phyloP scores from a whole-genome alignment of 2,329 filamentous ascomycete species.

The Exophiala sideris region DNA sequence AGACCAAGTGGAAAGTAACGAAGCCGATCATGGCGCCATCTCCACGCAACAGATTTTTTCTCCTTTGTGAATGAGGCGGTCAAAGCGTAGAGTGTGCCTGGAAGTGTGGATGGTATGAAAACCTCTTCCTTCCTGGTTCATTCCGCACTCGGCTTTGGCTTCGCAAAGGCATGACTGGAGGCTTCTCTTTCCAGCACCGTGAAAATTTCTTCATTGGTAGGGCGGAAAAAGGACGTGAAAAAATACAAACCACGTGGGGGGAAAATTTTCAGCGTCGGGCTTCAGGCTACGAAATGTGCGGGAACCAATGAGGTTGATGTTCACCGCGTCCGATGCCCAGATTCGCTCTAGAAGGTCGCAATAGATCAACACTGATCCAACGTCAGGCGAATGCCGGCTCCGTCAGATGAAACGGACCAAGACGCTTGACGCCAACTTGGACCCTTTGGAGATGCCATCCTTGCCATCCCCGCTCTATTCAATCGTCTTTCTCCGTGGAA shows the following conservation, averaged over 20 bases:
- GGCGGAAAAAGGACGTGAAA: slow-evolving; percentile 1
- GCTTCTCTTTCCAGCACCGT: not conserved
- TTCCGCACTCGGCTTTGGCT: too few species aligned
- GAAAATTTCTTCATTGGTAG: slow-evolving; percentile 7
- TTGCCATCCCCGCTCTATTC: slow-evolving; percentile 11
- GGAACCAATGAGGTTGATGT: slow-evolving; percentile 18
- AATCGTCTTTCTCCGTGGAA: slow-evolving; percentile 28
- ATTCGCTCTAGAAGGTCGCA: slow-evolving; percentile 18
- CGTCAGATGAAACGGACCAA: slow-evolving; percentile 21
- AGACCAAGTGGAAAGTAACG: slow-evolving; percentile 6
- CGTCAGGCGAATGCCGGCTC: slow-evolving; percentile 24
- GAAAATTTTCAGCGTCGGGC: slow-evolving; percentile 22
- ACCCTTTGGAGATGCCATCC: not conserved
- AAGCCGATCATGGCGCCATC: slow-evolving; percentile 16
- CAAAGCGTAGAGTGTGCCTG: not conserved
- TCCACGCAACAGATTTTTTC: not conserved
- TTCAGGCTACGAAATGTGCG: slow-evolving; percentile 13
- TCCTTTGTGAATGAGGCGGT: not conserved
- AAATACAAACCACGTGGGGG: slow-evolving; percentile 15
- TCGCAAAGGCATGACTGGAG: not conserved
- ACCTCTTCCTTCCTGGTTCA: too few species aligned
- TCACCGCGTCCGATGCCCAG: slow-evolving; percentile 13
- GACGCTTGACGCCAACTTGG: not conserved
- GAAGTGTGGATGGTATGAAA: not conserved
- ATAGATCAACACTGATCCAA: slow-evolving; percentile 27